phyloP scores from a whole-genome alignment of 164 flowering plant species.

The Brasenia schreberi region DNA sequence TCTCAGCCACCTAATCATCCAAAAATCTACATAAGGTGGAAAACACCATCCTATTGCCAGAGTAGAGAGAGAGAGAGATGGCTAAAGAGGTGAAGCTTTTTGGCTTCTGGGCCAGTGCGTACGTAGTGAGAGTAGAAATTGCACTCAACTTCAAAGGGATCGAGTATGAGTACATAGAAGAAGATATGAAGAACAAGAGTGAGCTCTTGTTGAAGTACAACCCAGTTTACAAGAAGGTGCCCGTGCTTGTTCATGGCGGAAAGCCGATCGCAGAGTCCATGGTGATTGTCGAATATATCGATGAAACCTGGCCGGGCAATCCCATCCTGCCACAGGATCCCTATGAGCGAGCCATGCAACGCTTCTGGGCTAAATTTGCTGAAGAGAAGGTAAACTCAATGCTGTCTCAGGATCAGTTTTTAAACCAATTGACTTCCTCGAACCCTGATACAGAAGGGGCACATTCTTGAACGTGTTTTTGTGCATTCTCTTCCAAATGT shows the following conservation, averaged over 20 bases:
- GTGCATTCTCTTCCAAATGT: too few relatives aligned
- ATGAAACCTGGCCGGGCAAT: constrained; percentile 15
- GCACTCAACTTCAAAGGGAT: constrained; percentile 7
- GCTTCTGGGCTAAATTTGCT: constrained; percentile 16
- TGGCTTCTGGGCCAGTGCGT: constrained; percentile 5
- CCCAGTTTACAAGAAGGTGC: constrained; percentile 3
- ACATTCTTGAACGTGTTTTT: too few relatives aligned
- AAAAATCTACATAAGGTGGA: too few relatives aligned
- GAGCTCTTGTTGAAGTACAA: constrained; percentile 2
- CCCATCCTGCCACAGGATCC: constrained; percentile 17
- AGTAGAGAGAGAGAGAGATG: constrained; percentile 3
- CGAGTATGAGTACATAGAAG: constrained; percentile 5
- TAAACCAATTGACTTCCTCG: too few relatives aligned
- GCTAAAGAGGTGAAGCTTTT: constrained; percentile 3
- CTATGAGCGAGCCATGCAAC: constrained; percentile 6
- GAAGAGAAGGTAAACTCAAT: neutral
- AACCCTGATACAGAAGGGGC: too few relatives aligned
- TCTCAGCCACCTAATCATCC: too few relatives aligned
- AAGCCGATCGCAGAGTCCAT: constrained; percentile 16
- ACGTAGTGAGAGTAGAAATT: neutral
- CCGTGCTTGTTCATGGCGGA: constrained; percentile 8
- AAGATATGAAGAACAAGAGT: constrained; percentile 5
- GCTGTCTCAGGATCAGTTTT: too few relatives aligned
- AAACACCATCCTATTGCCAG: too few relatives aligned
- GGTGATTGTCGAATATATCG: constrained; percentile 20